Evolutionary conservation across 2,329 filamentous ascomycete genomes (phyloP), one percentile per base, ranked within the genome.

Genomic region (Botryotinia calthae): DNA sequence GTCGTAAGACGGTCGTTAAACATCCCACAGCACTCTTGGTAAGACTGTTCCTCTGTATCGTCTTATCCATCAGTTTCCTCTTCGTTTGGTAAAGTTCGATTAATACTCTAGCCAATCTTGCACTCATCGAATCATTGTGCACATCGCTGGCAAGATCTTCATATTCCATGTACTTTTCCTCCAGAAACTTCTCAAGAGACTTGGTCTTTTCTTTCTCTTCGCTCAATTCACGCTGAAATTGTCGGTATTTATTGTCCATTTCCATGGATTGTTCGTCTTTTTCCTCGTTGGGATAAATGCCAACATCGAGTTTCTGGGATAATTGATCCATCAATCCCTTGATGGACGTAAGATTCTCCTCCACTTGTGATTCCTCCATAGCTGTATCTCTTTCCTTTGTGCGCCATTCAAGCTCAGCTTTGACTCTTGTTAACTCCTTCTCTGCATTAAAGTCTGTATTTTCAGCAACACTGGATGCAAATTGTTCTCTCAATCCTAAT

Each of bases 191-290:
- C 20, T 68, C 65, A 18, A 68, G 48, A 56, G 48, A 42, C n/a
- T 68, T 68, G 48, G 28, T n/a, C 4, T 28, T 68, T 31, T 68
- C 65, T 44, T 68, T 68, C 65, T 68, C 51, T n/a, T 68, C 65
- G 48, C 48, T 68, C 37, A 68, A 25, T 42, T 31, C 34, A 68
- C 48, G 34, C n/a, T 40, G 51, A 9, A 48, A 68, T 58, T 42
- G 10, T 2, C 51, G 48, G n/a, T 56, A 68, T 4, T 56, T 42
- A 12, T 68, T 68, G 22, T n/a, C 8, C 16, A 56, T 12, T 42
- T 68, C 48, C n/a, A 56, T 31, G 37, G 28, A 16, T 68, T 25
- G 48, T 28, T 42, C 51, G 8, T 56, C 12, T 25, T 68, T 56
- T 16, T 31, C 34, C n/a, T 68, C 37, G 14, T 7, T 42, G 6